Evolutionary conservation across 768 basidiomycete species (phyloP), one percentile per base, ranked within the genome.

Genomic region (Leccinum ochraceum): DNA sequence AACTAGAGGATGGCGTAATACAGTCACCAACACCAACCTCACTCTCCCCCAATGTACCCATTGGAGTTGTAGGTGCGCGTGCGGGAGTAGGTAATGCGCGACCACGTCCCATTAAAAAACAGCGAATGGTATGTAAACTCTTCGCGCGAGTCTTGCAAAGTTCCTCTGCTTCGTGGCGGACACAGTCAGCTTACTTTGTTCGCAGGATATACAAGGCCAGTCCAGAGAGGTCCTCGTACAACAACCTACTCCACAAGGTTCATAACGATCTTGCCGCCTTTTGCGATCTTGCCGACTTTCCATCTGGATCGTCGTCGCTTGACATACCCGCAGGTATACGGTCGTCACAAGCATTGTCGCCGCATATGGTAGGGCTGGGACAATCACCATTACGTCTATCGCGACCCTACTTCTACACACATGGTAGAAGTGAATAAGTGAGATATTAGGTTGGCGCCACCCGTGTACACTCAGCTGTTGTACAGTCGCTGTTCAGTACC

Each of bases 101-200:
- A 58, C 88, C 89, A 30, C 79, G 89, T 64, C 89, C 89, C 22
- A 69, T 86, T 48, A 92, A 92, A 81, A 91, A 89, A 74, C 88
- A 85, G 69, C 81, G 87, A 62, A 78, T 89, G 85, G 89, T 90
- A 66, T 67, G 85, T 60, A 50, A 14, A 28, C n/a, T 44, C 24
- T 53, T 26, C 5, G 0, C 52, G 20, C 22, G 37, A 44, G 53
- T 54, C 8, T 32, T 28, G 39, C 17, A 22, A 28, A 16, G n/a
- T 54, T 30, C 16, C 20, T 14, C n/a, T 17, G 54, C 34, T n/a
- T 0, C 42, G 37, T 50, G 32, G 44, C 14, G 56, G 36, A 67
- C 46, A 49, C 22, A 10, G 8, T 9, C n/a, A 53, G 39, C 59
- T 69, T 22, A 69, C 37, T 36, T 26, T n/a, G 52, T 46, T 56